Evolutionary conservation across 345 rosid species (phyloP).

Genomic region (Psidium friedrichsthalianum): DNA sequence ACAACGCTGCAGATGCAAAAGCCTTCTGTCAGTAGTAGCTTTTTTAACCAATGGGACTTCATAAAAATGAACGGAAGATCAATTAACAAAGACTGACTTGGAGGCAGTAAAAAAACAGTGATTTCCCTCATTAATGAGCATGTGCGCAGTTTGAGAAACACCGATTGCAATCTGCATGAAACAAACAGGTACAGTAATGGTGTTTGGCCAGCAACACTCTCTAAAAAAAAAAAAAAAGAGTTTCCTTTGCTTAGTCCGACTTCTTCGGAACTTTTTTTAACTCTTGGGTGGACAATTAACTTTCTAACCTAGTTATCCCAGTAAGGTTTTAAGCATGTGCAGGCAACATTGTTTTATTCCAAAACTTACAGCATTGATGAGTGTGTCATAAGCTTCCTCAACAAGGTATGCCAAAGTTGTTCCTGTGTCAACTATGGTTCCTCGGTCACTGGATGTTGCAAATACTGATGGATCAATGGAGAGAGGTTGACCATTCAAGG

Average conservation of each 20-base stretch:
- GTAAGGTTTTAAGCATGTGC: neutral
- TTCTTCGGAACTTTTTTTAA: neutral
- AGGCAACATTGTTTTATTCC: neutral
- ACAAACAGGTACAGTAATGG: neutral
- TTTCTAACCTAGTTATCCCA: neutral
- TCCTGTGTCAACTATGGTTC: constrained; percentile 93
- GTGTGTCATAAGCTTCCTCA: constrained; percentile 66
- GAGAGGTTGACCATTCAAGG: constrained; percentile 61
- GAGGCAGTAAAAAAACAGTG: constrained; percentile 57
- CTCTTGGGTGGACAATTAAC: neutral
- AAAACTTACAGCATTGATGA: constrained; percentile 68
- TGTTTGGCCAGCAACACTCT: neutral
- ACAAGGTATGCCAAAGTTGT: constrained; percentile 94
- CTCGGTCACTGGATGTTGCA: constrained; percentile 52
- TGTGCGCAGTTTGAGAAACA: constrained; percentile 50
- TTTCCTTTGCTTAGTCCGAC: neutral
- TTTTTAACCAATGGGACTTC: neutral
- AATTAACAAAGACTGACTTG: constrained; percentile 29
- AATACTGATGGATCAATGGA: constrained; percentile 71
- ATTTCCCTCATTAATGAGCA: constrained; percentile 56
- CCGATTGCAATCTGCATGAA: constrained; percentile 46
- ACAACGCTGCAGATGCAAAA: constrained; percentile 34
- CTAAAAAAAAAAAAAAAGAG: no score
- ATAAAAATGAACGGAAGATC: neutral
- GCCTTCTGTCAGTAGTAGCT: neutral